Evolutionary conservation across 106 monocot species (phyloP).

Genomic region (Triglochin maritima): DNA sequence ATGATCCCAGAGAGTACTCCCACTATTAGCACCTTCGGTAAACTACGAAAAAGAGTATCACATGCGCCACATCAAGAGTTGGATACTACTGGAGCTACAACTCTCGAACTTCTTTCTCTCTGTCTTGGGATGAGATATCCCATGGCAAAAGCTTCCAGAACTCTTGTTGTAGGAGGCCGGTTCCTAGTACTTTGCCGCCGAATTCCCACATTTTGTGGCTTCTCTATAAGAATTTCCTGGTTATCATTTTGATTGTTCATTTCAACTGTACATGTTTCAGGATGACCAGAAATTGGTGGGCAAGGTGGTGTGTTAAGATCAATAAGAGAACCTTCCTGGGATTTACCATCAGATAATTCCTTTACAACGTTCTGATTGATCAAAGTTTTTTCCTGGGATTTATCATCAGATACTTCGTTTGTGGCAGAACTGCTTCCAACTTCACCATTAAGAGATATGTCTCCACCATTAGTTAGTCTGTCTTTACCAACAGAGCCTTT

Average conservation of each 20-base stretch:
- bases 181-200: constrained; percentile 76
- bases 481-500: neutral
- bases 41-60: neutral
- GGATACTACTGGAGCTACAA: constrained; percentile 3
- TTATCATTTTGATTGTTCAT: neutral
- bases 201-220: constrained; percentile 5
- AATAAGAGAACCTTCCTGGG: neutral
- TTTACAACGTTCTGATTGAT: neutral
- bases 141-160: constrained; percentile 74
- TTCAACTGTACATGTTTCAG: neutral
- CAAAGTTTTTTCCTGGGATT: neutral
- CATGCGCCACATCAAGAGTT: constrained; percentile 20
- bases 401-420: neutral
- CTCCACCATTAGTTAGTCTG: neutral
- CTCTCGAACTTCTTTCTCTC: constrained; percentile 14
- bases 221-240: neutral
- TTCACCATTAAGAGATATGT: neutral
- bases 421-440: neutral
- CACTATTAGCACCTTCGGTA: neutral
- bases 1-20: neutral
- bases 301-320: constrained; percentile 7
- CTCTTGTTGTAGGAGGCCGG: constrained; percentile 66
- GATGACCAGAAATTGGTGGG: neutral
- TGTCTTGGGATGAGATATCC: constrained; percentile 45
- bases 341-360: neutral